Evolutionary conservation across 768 basidiomycete genomes (phyloP), one percentile per base, ranked within the genome.

Genomic region (Udeniomyces megalosporus): DNA sequence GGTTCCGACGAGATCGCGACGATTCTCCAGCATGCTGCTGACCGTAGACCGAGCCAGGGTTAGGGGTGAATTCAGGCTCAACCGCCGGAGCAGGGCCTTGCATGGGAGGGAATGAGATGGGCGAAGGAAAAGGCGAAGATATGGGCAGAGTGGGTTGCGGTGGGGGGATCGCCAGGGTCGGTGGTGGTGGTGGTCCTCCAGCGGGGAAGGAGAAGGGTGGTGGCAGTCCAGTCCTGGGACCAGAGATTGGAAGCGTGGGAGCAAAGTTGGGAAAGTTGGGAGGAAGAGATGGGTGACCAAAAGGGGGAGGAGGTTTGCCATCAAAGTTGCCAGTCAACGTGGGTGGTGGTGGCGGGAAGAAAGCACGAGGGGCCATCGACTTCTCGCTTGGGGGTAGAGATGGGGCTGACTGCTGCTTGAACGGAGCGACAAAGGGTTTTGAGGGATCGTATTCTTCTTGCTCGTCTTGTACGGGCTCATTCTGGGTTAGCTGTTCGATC

Each of bases 361-460:
- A 48, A 45, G 46, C 46, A 5, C 51, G 2, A n/a, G 26, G 58
- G 50, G 58, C 28, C 42, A 8, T 4, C 35, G 35, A 22, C 3
- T 22, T n/a, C 17, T 22, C 49, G 24, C 45, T 47, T n/a, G 50
- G 28, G 14, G 59, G 26, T n/a, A 29, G 17, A 35, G 61, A 24
- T 20, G 32, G 29, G 0, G 61, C 34, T 12, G 52, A 24, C 6
- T 28, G 44, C 22, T n/a, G 35, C 26, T 38, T 35, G 3, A 31
- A 50, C 1, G 42, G 17, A 24, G 56, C 38, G 10, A 51, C 49
- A 42, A 35, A 58, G 22, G 62, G 62, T 24, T 48, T 46, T 3
- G 62, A 51, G 2, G 62, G 62, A 29, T 63, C 62, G 38, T 63
- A 63, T 20, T 63, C 62, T 26, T 63, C 56, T n/a, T 62, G 55